Evolutionary conservation across 1,284 basidiomycete genomes (phyloP).

Genomic region (Xerocomus amazonicus): DNA sequence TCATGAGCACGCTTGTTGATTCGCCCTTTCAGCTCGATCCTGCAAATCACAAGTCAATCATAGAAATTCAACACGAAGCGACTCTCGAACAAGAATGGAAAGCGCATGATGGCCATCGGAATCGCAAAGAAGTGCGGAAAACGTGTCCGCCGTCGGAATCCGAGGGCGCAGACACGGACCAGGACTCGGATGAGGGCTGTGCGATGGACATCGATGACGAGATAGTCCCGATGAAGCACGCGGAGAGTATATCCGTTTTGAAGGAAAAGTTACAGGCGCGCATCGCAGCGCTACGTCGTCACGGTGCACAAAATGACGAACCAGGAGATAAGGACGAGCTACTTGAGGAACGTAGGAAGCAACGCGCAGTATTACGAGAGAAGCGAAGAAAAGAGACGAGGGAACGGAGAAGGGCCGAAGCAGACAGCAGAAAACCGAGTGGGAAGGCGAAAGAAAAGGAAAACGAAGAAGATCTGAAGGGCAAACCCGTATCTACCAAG

Average conservation of each 20-base stretch:
- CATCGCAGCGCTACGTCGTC: conserved; percentile 67
- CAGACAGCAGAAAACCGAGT: conserved; percentile 48
- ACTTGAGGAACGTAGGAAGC: conserved; percentile 71
- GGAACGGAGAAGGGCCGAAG: conserved; percentile 68
- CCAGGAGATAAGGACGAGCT: conserved; percentile 73
- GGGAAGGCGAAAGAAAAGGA: conserved; percentile 42
- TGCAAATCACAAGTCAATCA: conserved; percentile 77
- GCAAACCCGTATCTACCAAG: conserved; percentile 44
- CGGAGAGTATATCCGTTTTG: conserved; percentile 67
- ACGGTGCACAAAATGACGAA: conserved; percentile 38
- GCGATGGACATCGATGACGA: conserved; percentile 25
- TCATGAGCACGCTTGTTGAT: not conserved
- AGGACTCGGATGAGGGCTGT: not conserved
- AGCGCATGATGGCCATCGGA: conserved; percentile 14
- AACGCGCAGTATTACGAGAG: conserved; percentile 80
- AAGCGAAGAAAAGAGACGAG: conserved; percentile 78
- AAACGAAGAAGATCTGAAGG: conserved; percentile 22
- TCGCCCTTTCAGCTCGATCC: conserved; percentile 71
- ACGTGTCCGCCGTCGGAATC: conserved; percentile 1
- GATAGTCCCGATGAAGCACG: conserved; percentile 65
- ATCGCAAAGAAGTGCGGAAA: conserved; percentile 50
- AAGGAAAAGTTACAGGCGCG: conserved; percentile 76
- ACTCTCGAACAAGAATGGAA: conserved; percentile 19
- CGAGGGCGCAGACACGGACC: not conserved
- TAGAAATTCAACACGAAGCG: conserved; percentile 69